These are phyloP conservation scores for Malassezia cuniculi DNA, from an alignment of 1,284 basidiomycete genomes.

Conservation along the genomic window DNA sequence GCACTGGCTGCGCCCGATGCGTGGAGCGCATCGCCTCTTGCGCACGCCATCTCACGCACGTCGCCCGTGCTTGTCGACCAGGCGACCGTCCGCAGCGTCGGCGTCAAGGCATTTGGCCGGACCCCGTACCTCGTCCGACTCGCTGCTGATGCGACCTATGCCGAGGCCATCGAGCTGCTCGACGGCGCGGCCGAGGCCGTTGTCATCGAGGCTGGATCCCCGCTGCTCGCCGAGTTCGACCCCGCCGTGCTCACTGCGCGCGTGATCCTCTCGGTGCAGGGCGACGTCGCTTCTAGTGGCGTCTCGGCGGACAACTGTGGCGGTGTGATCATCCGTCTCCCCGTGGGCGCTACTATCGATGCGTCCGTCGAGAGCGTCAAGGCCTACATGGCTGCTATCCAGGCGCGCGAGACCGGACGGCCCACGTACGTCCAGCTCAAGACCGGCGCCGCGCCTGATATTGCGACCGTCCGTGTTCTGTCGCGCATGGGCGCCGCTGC, in stretches of 20 bases:
- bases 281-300: slow-evolving; percentile 16
- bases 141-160: slow-evolving; percentile 12
- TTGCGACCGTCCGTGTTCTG: slow-evolving; percentile 19
- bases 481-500: slow-evolving; percentile 21
- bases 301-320: slow-evolving; percentile 18
- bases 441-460: slow-evolving; percentile 12
- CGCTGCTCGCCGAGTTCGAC: slow-evolving; percentile 20
- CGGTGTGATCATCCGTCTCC: slow-evolving; percentile 23
- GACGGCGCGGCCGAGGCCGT: slow-evolving; percentile 33
- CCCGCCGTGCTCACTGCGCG: slow-evolving; percentile 19
- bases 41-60: slow-evolving; percentile 17
- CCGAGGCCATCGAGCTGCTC: slow-evolving; percentile 26
- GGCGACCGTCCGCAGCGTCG: slow-evolving; percentile 7
- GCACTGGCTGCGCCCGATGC: slow-evolving; percentile 5
- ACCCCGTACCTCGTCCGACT: slow-evolving; percentile 19
- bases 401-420: slow-evolving; percentile 28
- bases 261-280: slow-evolving; percentile 19
- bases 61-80: slow-evolving; percentile 22
- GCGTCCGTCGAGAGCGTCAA: slow-evolving; percentile 19
- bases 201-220: slow-evolving; percentile 16
- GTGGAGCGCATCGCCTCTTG: slow-evolving; percentile 13
- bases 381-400: slow-evolving; percentile 18
- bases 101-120: slow-evolving; percentile 9
- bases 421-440: slow-evolving; percentile 29
- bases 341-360: slow-evolving; percentile 17